Evolutionary conservation across 768 basidiomycete genomes (phyloP), one percentile per base, ranked within the genome.

Genomic region (Cystofilobasidium capitatum): DNA sequence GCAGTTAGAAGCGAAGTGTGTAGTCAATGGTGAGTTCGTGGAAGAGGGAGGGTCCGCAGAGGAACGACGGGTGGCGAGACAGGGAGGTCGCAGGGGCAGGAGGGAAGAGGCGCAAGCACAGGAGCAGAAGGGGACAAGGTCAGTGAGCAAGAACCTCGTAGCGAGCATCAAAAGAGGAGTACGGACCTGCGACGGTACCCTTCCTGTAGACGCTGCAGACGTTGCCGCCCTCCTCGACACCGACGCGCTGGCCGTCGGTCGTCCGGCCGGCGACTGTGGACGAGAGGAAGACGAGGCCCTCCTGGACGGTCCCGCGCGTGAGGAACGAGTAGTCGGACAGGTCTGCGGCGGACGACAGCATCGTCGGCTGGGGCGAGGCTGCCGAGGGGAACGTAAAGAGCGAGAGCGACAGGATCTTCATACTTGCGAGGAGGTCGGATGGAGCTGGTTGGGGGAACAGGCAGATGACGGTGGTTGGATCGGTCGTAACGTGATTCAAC

Each of bases 181-280:
- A 78, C 84, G 64, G 66, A 90, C 91, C 92, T 72, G 88, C 87
- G 40, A 93, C 80, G 31, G 73, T 72, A 7, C 74, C 87, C 61
- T 90, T 88, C 24, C 89, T 82, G 79, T 93, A 96, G 10, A 90
- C 90, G 80, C 97, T 91, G 0, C 91, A 92, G 20, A 85, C 88
- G 77, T 98, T 91, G 69, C 82, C 86, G 76, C 92, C 91, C 81
- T 98, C 94, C 76, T 93, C 87, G 14, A 98, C 86, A 62, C 88
- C 92, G 80, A 94, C 91, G 58, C 96, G 83, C 77, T 92, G 89
- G 22, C 91, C 91, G 69, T 85, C 84, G 8, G 82, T 81, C 20
- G 93, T 98, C 54, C 92, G 82, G 73, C 93, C 90, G 44, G 85
- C 86, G 37, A 97, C 91, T 1, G 92, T 97, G 82, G 86, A 40